Base-by-base conservation (phyloP, 257 asterid species). In the Capsicum pubescens region DNA sequence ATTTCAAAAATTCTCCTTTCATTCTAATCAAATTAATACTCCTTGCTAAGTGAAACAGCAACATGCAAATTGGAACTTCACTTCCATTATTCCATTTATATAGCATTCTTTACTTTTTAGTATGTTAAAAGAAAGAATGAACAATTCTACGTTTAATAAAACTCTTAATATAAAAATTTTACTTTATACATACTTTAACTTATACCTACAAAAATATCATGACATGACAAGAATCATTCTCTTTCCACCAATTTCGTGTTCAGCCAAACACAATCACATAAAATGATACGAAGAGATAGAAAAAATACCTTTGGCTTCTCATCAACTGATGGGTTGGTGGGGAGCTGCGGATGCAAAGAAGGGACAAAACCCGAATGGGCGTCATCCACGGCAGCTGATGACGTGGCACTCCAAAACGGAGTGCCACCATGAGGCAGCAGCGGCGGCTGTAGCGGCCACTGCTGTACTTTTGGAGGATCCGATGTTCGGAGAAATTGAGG, bases 361-460 rank as follows among this genome's bases (percentile, higher is more conserved):
- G 97, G 94, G 79, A 92, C 87, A 83, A 92, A 92, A 84, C 89
- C 86, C 1, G 94, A 86, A 12, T 93, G 92, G 42, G 79, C 84
- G 12, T 91, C 92, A 10, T 81, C 66, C 86, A 46, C 81, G 87
- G 90, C 52, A 36, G 91, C 14, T 15, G 92, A 16, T 19, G 92
- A 86, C 0, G 94, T 86, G 3, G 99, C 92, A 81, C 87, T 95
- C 98, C 98, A 93, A 86, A 92, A 92, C 5, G 97, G 93, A 1
- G 97, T 88, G 82, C 90, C 91, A 84, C 90, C 85, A 3, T 84
- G 89, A 21, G 85, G 61, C 58, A 84, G 83, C 55, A 85, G 61
- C 13, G 86, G 80, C 39, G 86, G 26, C 2, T n/a, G 59, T 1
- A 46, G 85, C 81, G 58, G 44, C 85, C 67, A 60, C 3, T 56